Base-by-base conservation (phyloP, 1,284 basidiomycete genomes). In the Anthracocystis setariae region DNA sequence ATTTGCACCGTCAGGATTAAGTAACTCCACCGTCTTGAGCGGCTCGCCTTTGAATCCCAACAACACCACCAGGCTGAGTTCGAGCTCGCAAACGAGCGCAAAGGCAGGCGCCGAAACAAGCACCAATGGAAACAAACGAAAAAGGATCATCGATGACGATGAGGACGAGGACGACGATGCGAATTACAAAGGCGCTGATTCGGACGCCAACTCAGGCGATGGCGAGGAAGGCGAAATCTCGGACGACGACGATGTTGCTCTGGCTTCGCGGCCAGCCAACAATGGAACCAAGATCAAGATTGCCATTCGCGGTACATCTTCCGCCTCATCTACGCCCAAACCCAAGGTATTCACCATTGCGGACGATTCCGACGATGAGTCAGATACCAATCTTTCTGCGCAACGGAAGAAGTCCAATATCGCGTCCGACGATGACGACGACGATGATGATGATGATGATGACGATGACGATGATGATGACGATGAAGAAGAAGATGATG, bases 201-300 rank as follows among this genome's bases (percentile, higher is more conserved):
- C 24, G 21, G 21, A 17, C 35, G 23, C 39, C 10, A 51, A 32
- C 10, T 54, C 62, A 23, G 25, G 55, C 2, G 52, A 71, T 5
- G 70, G 52, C 15, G 73, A 75, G n/a, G 67, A 65, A 55, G 65
- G 70, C 20, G 71, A 76, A 32, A 62, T 61, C 12, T 72, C 63
- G 17, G 68, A 61, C 18, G 65, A 67, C 8, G 60, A 71, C 35
- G 67, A 64, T 46, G 58, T 61, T 10, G 69, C 62, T 3, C 50
- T 55, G 8, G 52, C 49, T 2, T 32, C 53, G 1, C 42, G 29
- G n/a, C 38, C 47, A 23, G 32, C 45, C 4, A 12, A 17, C 3
- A 17, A 9, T 12, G 54, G 54, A 3, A 56, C 67, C 15, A 64
- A 60, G 38, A 38, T 56, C 45, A 56, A 60, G 20, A 52, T 65